phyloP scores from a whole-genome alignment of 345 rosid genomes.

The Eucalyptus sp. region DNA sequence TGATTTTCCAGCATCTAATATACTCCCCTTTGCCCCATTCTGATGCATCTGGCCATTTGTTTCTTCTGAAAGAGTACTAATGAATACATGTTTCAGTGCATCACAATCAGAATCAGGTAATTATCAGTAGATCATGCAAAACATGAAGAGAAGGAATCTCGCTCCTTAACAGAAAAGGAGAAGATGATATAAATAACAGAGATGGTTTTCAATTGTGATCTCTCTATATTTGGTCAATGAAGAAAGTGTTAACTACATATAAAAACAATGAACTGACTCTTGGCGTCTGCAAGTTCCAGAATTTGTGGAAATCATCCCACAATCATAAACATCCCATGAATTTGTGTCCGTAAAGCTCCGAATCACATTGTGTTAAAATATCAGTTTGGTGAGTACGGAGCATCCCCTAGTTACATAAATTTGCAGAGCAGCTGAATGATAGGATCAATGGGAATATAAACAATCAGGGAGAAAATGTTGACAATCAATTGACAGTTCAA shows the following conservation, averaged over 20 bases:
- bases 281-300: neutral
- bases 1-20: neutral
- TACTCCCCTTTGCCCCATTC: neutral
- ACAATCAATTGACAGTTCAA: too few species aligned
- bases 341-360: too few species aligned
- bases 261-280: neutral
- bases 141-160: neutral
- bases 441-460: too few species aligned
- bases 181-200: neutral
- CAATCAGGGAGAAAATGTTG: too few species aligned
- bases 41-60: neutral
- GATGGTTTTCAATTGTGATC: neutral
- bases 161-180: neutral
- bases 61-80: neutral
- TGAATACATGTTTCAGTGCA: neutral
- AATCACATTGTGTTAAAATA: too few species aligned
- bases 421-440: too few species aligned
- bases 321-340: too few species aligned
- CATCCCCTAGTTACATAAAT: too few species aligned
- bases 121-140: neutral
- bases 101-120: neutral
- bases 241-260: neutral
- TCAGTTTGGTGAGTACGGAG: too few species aligned
- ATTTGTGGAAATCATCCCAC: neutral
- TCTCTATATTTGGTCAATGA: neutral